Evolutionary conservation across 768 basidiomycete genomes (phyloP), one percentile per base, ranked within the genome.

Genomic region (Rhodocollybia butyracea): DNA sequence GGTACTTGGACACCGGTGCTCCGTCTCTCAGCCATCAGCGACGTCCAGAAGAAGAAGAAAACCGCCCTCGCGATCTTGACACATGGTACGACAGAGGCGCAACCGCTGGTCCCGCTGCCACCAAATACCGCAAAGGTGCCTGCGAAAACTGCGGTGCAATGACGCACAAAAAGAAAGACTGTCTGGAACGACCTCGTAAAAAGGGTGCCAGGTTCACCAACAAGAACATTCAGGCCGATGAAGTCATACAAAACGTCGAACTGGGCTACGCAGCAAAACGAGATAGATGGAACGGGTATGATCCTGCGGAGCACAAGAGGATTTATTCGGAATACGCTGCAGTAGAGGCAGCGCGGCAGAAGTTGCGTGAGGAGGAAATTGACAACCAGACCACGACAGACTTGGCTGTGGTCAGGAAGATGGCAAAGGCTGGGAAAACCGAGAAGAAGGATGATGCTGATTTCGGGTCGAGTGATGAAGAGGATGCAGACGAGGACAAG

Each of bases 141-240:
- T 99, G 97, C 76, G 95, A 98, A 76, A 99, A 99, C 66, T 99
- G 97, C 61, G 97, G 97, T 56, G 91, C 97, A 17, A 88, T 98
- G 80, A 92, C 94, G 0, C 97, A 99, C 76, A 88, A 89, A 69
- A 82, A 77, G 57, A 76, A 82, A 65, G 97, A 99, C 67, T 99
- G 97, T 70, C 79, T 98, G 45, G 97, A 99, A 70, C 86, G 97
- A 56, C 97, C 97, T 36, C 84, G 97, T 56, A 94, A 92, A 78
- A 91, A 91, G 68, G 96, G 96, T 40, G 97, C 97, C 46, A 97
- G 87, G 71, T 98, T 77, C 68, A 92, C 94, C 46, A 89, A 88
- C 72, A 88, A 83, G 70, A 76, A 96, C 65, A 98, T 98, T 54
- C 86, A 86, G 54, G 82, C 92, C 3, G 97, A 99, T 69, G 97